Evolutionary conservation across 1,284 basidiomycete genomes (phyloP), one percentile per base, ranked within the genome.

Genomic region (Stereum hirsutum): DNA sequence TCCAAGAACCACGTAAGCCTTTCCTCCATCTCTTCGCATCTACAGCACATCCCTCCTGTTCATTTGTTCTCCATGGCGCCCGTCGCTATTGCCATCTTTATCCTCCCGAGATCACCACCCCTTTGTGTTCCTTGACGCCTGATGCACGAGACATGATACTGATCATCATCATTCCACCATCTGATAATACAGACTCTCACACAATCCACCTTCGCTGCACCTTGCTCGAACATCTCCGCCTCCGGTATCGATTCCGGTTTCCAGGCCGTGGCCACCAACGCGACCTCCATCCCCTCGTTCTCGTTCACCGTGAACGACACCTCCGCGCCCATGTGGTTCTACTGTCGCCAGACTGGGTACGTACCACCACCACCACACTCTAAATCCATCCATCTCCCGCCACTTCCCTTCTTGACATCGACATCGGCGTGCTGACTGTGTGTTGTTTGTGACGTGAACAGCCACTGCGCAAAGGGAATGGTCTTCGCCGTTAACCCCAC

Each of bases 181-280:
- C n/a, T 26, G 24, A 6, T 4, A 34, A 23, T 17, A 34, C 31
- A 74, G 69, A 72, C 72, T 35, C 68, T 75, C 48, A 78, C 75
- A 11, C 76, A 80, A 58, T 78, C 76, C 14, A 70, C 72, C 11
- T 82, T 81, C 55, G 60, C 61, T 17, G 52, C 57, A 7, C 78
- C 78, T 19, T 71, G 62, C 56, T 45, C 50, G 24, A 46, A 56
- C 45, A 48, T 63, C 54, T 39, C 24, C 2, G 58, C 58, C 20
- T 47, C 43, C 11, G 77, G 76, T 23, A 58, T 63, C 46, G 62
- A 68, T 55, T 54, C 78, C 60, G 61, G 69, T 53, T 53, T 61
- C 61, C 57, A 59, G 49, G 51, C 56, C 39, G 63, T 67, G 23
- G 19, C 53, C 4, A 46, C 62, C 21, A 44, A 44, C 30, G 50